These are phyloP conservation scores for Ophiocordyceps robertsii DNA, from an alignment of 2,329 filamentous ascomycete genomes.

Conservation along the genomic window DNA sequence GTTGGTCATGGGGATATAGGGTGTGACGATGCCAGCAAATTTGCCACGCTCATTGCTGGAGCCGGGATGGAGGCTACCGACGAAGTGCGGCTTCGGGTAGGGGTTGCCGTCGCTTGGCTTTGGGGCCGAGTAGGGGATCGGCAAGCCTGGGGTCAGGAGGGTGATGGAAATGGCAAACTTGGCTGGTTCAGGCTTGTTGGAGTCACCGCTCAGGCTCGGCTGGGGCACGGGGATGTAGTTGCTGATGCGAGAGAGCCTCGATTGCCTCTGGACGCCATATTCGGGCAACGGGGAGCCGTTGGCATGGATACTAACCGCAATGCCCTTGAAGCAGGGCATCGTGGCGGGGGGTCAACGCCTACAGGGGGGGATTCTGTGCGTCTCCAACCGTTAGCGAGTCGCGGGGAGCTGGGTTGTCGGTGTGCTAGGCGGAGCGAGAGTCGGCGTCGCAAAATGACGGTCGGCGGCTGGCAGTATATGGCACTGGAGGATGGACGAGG, in stretches of 20 bases:
- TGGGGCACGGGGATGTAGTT: conserved; percentile 94
- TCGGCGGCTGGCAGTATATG: conserved; percentile 1
- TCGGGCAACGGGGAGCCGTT: conserved; percentile 72
- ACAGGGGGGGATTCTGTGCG: conserved; percentile 1
- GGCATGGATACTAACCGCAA: conserved; percentile 92
- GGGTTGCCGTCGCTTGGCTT: conserved; percentile 66
- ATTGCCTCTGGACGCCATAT: conserved; percentile 90
- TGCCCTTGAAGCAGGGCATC: conserved; percentile 97
- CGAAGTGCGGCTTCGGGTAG: conserved; percentile 67
- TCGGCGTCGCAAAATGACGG: conserved; percentile 2
- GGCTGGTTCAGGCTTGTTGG: conserved; percentile 75
- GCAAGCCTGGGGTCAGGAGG: conserved; percentile 72
- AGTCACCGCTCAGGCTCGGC: conserved; percentile 50
- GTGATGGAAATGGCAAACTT: conserved; percentile 98
- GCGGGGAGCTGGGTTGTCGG: not conserved
- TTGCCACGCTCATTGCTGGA: conserved; percentile 32
- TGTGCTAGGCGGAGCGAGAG: not conserved
- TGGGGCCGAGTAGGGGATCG: conserved; percentile 85
- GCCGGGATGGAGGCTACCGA: conserved; percentile 52
- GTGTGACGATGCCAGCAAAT: conserved; percentile 47
- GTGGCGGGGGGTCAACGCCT: conserved; percentile 14
- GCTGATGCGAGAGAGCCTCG: conserved; percentile 81
- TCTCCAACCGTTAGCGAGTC: not conserved
- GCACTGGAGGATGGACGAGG: conserved; percentile 3
- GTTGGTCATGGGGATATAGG: conserved; percentile 84